Percentiles rank a stretch among this genome's conserved stretches.
Conservation (phyloP, 352 stramenopile species). For the Saprolegnia diclina region DNA sequence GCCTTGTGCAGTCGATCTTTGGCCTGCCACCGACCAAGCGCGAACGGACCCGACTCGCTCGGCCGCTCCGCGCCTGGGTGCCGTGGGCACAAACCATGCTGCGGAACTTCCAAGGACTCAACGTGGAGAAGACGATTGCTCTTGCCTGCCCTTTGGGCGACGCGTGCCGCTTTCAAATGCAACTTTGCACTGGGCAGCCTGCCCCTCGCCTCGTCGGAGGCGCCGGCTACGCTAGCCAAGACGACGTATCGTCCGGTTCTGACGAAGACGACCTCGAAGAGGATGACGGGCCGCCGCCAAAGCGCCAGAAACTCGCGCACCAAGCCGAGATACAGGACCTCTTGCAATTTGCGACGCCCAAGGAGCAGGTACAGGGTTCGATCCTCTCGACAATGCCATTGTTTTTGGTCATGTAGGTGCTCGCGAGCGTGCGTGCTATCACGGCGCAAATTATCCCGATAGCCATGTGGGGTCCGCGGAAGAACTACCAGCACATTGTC, state of each 20-base stretch:
- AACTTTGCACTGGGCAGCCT: neutral
- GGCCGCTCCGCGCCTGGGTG: neutral
- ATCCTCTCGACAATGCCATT: neutral
- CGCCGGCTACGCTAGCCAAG: conserved; percentile 47
- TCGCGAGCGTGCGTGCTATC: conserved; percentile 42
- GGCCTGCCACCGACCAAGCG: neutral
- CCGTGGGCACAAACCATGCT: neutral
- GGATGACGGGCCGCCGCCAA: conserved; percentile 24
- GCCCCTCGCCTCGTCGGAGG: conserved; percentile 14
- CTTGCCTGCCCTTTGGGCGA: neutral
- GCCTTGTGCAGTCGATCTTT: conserved; percentile 35
- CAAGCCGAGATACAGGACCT: conserved; percentile 44
- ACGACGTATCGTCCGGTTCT: conserved; percentile 37
- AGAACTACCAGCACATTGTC: conserved; percentile 29
- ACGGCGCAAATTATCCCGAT: conserved; percentile 50
- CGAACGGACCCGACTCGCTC: neutral
- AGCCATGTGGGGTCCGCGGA: conserved; percentile 40
- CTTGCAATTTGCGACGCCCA: conserved; percentile 38
- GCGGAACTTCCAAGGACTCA: neutral
- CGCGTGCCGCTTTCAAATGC: neutral
- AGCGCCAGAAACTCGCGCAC: conserved; percentile 33
- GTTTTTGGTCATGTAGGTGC: neutral
- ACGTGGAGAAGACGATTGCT: neutral
- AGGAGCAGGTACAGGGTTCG: conserved; percentile 39
- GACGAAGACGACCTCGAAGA: neutral